These are phyloP conservation scores for Yamadazyma buinensis DNA, from an alignment of 1,139 yeast genomes.

Conservation along the genomic window DNA sequence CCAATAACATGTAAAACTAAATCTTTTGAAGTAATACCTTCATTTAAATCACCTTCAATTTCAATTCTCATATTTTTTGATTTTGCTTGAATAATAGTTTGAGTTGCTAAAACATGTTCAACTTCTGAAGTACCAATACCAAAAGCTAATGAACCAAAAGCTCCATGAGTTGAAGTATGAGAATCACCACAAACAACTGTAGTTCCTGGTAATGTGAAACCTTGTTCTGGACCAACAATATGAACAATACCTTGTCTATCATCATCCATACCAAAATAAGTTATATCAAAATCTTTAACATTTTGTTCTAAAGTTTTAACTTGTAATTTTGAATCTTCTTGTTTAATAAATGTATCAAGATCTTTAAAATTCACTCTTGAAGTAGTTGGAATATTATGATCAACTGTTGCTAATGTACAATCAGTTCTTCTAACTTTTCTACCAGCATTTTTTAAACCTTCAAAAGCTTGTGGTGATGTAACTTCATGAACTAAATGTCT, in stretches of 20 bases:
- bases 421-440: slow-evolving; percentile 87
- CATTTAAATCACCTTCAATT: slow-evolving; percentile 76
- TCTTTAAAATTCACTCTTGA: slow-evolving; percentile 73
- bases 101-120: slow-evolving; percentile 97
- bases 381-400: slow-evolving; percentile 94
- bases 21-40: slow-evolving; percentile 95
- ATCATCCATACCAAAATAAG: slow-evolving; percentile 93
- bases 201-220: slow-evolving; percentile 96
- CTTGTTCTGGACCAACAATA: slow-evolving; percentile 98
- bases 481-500: slow-evolving; percentile 98
- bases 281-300: slow-evolving; percentile 82
- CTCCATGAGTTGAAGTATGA: slow-evolving; percentile 98
- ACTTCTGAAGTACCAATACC: slow-evolving; percentile 99
- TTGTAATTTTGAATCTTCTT: slow-evolving; percentile 88
- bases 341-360: slow-evolving; percentile 79
- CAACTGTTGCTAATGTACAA: slow-evolving; percentile 96
- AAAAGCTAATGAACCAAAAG: slow-evolving; percentile 96
- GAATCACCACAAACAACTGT: slow-evolving; percentile 99
- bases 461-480: slow-evolving; percentile 98
- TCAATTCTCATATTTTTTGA: slow-evolving; percentile 92
- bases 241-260: slow-evolving; percentile 96
- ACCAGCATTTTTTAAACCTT: slow-evolving; percentile 84
- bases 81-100: slow-evolving; percentile 89
- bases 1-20: slow-evolving; percentile 92
- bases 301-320: slow-evolving; percentile 90